These are phyloP conservation scores for Copromyces sp. DNA, from an alignment of 495 filamentous ascomycete species.

Conservation along the genomic window DNA sequence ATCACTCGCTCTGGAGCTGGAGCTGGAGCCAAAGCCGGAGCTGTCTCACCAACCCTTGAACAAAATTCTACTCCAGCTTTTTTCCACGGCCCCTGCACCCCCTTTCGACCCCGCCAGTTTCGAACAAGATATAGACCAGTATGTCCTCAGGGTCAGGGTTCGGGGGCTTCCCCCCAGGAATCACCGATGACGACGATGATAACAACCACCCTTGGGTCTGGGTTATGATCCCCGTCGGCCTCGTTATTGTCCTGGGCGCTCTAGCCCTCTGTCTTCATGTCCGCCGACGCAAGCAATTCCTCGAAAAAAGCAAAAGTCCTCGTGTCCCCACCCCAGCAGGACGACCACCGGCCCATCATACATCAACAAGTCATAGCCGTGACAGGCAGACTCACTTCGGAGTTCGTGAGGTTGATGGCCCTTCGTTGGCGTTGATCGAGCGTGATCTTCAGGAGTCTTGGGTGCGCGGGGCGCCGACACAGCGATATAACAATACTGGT, in stretches of 20 bases:
- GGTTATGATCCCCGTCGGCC: conserved; percentile 16
- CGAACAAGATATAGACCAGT: not conserved
- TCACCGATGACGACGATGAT: not conserved
- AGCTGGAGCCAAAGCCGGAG: not conserved
- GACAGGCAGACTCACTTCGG: not conserved
- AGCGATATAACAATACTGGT: not conserved
- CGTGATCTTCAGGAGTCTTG: conserved; percentile 19
- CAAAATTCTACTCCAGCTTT: not conserved
- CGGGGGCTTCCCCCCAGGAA: not conserved
- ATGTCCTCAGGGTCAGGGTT: not conserved
- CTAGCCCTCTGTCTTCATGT: conserved; percentile 10
- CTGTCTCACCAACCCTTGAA: not conserved
- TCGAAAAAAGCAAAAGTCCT: not conserved
- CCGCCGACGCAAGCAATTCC: conserved; percentile 3
- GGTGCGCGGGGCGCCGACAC: conserved; percentile 11
- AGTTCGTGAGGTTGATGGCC: not conserved
- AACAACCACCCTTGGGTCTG: conserved; percentile 6
- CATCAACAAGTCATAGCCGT: not conserved
- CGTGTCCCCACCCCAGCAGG: not conserved
- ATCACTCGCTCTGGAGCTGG: not conserved
- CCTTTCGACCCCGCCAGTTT: not conserved
- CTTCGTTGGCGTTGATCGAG: conserved; percentile 8
- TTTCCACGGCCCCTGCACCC: not conserved
- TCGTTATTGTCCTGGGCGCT: conserved; percentile 8
- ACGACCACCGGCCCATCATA: not conserved